Percentiles rank a stretch among this genome's conserved stretches.
Evolutionary conservation across 1,284 basidiomycete species (phyloP).

Genomic region (Calocybe gambosa): DNA sequence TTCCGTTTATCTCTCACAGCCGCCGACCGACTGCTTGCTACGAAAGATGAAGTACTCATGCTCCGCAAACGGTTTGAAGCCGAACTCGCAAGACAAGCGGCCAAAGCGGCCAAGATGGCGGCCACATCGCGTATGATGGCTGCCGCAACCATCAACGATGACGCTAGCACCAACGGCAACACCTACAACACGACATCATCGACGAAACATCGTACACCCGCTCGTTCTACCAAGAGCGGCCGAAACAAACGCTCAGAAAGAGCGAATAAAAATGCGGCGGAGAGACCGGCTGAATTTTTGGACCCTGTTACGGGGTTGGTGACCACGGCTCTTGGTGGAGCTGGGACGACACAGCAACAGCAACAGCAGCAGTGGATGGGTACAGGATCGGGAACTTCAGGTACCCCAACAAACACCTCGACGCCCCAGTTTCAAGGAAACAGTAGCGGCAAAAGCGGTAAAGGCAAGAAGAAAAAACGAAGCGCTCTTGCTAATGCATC

Average conservation of each 20-base stretch:
- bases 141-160: not conserved
- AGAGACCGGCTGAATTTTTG: conserved; percentile 29
- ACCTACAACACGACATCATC: too few species aligned
- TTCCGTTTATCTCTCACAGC: conserved; percentile 32
- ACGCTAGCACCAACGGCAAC: not conserved
- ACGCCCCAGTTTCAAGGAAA: not conserved
- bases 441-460: not conserved
- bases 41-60: conserved; percentile 57
- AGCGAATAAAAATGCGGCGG: conserved; percentile 18
- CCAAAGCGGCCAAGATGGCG: conserved; percentile 50
- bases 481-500: conserved; percentile 80
- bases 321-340: not conserved
- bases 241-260: conserved; percentile 23
- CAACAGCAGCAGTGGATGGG: not conserved
- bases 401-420: not conserved
- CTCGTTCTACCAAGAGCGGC: conserved; percentile 32
- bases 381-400: not conserved
- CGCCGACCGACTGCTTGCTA: conserved; percentile 59
- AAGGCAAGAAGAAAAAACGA: conserved; percentile 80
- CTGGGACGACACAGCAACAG: not conserved
- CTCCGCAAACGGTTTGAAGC: conserved; percentile 63
- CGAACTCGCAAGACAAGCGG: conserved; percentile 63
- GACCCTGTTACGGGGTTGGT: conserved; percentile 26
- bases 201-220: too few species aligned
- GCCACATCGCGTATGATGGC: conserved; percentile 23